A percentile compares a stretch with the other conserved stretches of the same genome.
phyloP scores from a whole-genome alignment of 129 eudicot genomes.

The Pulicaria dysenterica region DNA sequence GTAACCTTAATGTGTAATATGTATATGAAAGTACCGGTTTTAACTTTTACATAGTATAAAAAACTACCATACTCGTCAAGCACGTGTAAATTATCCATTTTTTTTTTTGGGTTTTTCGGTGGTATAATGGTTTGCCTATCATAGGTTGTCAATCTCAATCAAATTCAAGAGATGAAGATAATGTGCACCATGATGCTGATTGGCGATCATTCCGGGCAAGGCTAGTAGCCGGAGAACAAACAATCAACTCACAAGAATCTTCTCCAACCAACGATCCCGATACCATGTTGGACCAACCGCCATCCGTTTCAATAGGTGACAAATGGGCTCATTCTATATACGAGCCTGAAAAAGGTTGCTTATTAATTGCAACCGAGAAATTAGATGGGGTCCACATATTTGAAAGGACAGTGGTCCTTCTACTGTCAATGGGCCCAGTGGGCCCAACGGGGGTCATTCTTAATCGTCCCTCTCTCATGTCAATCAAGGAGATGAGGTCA shows the following conservation, averaged over 20 bases:
- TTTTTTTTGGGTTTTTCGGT: neutral
- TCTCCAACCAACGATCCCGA: conserved; percentile 36
- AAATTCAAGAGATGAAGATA: conserved; percentile 50
- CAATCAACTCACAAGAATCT: conserved; percentile 36
- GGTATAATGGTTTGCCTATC: neutral
- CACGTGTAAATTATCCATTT: no score
- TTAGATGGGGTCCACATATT: conserved; percentile 96
- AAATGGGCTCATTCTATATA: conserved; percentile 91
- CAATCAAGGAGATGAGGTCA: conserved; percentile 81
- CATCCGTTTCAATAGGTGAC: conserved; percentile 44
- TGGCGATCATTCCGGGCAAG: conserved; percentile 93
- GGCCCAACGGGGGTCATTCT: conserved; percentile 90
- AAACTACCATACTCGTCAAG: no score
- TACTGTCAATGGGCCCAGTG: conserved; percentile 62
- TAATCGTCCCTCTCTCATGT: conserved; percentile 94
- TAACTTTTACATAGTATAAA: no score
- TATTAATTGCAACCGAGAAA: conserved; percentile 82
- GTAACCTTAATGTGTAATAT: no score
- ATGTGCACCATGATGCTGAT: conserved; percentile 47
- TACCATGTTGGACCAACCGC: conserved; percentile 34
- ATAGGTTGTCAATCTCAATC: conserved; percentile 62
- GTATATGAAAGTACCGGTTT: no score
- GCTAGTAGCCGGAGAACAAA: conserved; percentile 66
- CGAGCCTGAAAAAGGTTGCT: conserved; percentile 91
- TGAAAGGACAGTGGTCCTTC: conserved; percentile 84